Evolutionary conservation across 306 rosid genomes (phyloP).

Genomic region (Spatholobus suberectus): DNA sequence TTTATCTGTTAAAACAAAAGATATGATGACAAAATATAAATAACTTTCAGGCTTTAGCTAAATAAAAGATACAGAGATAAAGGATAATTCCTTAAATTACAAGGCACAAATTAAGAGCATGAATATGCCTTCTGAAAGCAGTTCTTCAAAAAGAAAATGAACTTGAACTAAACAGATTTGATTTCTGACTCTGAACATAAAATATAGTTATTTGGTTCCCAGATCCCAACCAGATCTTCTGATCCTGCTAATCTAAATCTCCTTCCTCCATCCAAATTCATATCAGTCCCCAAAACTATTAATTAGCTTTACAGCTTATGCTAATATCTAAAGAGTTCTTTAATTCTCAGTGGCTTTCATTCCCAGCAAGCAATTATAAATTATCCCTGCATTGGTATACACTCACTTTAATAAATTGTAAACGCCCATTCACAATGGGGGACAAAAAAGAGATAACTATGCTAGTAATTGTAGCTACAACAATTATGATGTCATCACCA

Average conservation of each 20-base stretch:
- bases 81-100: constrained; percentile 2
- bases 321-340: neutral
- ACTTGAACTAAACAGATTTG: constrained; percentile 8
- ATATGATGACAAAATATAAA: constrained; percentile 24
- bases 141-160: constrained; percentile 20
- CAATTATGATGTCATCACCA: constrained; percentile 3
- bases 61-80: neutral
- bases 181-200: neutral
- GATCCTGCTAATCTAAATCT: constrained; percentile 8
- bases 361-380: neutral
- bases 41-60: constrained; percentile 9
- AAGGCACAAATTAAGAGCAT: constrained; percentile 23
- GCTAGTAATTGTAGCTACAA: neutral
- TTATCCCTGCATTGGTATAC: neutral
- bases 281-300: constrained; percentile 2
- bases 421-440: neutral
- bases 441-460: neutral
- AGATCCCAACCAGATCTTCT: neutral
- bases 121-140: constrained; percentile 14
- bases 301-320: constrained; percentile 5
- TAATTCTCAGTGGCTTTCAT: constrained; percentile 3
- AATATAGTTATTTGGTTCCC: constrained; percentile 1
- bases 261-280: constrained; percentile 30
- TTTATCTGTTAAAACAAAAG: constrained; percentile 63
- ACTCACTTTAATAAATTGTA: neutral